These are phyloP conservation scores for Candida ipomoeae DNA, from an alignment of 805 yeast species.

Conservation along the genomic window DNA sequence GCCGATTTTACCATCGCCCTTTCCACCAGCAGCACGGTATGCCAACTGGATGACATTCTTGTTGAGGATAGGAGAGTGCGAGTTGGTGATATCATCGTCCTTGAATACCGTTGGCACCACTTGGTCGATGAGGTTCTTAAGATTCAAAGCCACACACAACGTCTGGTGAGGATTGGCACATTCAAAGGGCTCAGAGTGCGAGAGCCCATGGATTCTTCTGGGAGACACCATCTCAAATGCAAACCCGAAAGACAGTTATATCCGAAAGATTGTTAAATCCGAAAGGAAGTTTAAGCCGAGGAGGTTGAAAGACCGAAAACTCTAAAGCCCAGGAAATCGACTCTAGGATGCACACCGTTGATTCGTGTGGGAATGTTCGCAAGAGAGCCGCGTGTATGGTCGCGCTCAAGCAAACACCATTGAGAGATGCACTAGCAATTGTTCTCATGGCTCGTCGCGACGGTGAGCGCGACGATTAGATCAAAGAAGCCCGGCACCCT, in stretches of 20 bases:
- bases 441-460: constrained; percentile 46
- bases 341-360: neutral
- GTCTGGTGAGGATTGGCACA: constrained; percentile 65
- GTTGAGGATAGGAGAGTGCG: constrained; percentile 58
- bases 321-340: too few species aligned
- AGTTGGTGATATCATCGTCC: constrained; percentile 44
- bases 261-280: too few species aligned
- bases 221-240: neutral
- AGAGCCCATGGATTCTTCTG: neutral
- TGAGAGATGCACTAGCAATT: neutral
- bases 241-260: too few species aligned
- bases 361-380: neutral
- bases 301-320: too few species aligned
- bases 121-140: constrained; percentile 68
- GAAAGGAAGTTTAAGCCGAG: too few species aligned
- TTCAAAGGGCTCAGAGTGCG: neutral
- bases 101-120: constrained; percentile 65
- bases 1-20: constrained; percentile 53
- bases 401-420: neutral
- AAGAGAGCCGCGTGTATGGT: neutral
- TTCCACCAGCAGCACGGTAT: constrained; percentile 76
- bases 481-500: constrained; percentile 48
- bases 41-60: constrained; percentile 56
- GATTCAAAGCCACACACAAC: constrained; percentile 64
- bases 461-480: constrained; percentile 46